Conservation (phyloP, 1,284 basidiomycete species). For the Vanrija sp. region DNA sequence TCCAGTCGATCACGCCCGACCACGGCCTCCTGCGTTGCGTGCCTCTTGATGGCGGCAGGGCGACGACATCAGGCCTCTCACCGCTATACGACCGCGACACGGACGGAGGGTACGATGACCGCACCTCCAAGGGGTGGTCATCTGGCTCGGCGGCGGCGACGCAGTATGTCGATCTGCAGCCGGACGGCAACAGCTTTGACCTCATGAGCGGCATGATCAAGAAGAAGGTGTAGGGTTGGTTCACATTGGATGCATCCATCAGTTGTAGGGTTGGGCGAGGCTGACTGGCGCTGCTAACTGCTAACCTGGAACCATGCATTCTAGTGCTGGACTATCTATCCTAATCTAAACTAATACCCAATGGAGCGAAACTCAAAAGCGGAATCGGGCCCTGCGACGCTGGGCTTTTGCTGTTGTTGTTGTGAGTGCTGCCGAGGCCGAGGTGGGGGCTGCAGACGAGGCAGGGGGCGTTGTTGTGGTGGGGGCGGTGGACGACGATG, state of each 20-base stretch:
- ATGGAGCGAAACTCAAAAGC: too few relatives aligned
- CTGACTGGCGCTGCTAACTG: too few relatives aligned
- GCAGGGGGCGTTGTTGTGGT: too few relatives aligned
- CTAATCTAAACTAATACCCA: too few relatives aligned
- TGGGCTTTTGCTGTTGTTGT: too few relatives aligned
- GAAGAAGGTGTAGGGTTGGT: conserved; percentile 51
- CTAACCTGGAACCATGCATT: too few relatives aligned
- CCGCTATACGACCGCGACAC: conserved; percentile 32
- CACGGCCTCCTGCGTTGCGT: conserved; percentile 81
- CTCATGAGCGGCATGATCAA: conserved; percentile 86
- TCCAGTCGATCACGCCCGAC: conserved; percentile 81
- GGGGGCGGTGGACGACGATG: too few relatives aligned
- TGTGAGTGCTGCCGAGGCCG: too few relatives aligned
- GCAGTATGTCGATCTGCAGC: conserved; percentile 64
- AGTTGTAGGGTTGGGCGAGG: too few relatives aligned
- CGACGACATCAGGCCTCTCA: conserved; percentile 43
- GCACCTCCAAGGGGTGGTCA: conserved; percentile 3
- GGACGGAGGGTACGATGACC: conserved; percentile 38
- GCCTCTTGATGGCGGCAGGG: conserved; percentile 51
- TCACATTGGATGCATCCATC: not conserved
- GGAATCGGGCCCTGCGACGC: too few relatives aligned
- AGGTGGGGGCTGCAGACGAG: too few relatives aligned
- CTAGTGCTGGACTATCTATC: too few relatives aligned
- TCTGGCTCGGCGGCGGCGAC: conserved; percentile 11
- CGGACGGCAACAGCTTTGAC: conserved; percentile 96